phyloP scores from a whole-genome alignment of 495 filamentous ascomycete genomes.

The Terfezia claveryi region DNA sequence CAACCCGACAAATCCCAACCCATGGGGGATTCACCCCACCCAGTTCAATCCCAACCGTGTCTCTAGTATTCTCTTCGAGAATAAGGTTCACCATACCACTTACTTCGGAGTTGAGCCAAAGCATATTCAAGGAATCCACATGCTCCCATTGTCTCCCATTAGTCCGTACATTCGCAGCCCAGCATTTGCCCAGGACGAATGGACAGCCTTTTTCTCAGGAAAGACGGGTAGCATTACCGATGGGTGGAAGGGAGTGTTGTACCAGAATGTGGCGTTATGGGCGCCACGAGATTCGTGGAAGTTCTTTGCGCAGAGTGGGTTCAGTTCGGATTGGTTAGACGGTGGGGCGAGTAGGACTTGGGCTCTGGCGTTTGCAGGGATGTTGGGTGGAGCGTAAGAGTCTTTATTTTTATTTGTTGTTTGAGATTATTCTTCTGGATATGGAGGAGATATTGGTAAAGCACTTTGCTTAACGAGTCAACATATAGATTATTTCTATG shows the following conservation, averaged over 20 bases:
- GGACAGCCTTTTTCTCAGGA: slow-evolving; percentile 55
- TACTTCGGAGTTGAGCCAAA: slow-evolving; percentile 70
- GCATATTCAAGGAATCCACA: slow-evolving; percentile 89
- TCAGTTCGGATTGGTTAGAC: slow-evolving; percentile 55
- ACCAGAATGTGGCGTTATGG: slow-evolving; percentile 57
- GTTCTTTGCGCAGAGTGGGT: slow-evolving; percentile 47
- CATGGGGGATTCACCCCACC: slow-evolving; percentile 54
- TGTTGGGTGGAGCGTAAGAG: not conserved
- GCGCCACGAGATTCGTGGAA: slow-evolving; percentile 46
- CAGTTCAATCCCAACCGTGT: slow-evolving; percentile 69
- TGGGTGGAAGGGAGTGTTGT: slow-evolving; percentile 74
- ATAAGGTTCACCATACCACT: slow-evolving; percentile 86
- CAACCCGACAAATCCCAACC: slow-evolving; percentile 40
- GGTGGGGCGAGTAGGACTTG: slow-evolving; percentile 71
- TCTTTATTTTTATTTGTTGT: no score
- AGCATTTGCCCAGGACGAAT: slow-evolving; percentile 67
- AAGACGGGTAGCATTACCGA: slow-evolving; percentile 37
- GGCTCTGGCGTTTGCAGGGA: slow-evolving; percentile 64
- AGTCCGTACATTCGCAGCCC: slow-evolving; percentile 41
- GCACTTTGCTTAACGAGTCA: no score
- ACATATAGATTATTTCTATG: no score
- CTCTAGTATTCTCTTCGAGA: slow-evolving; percentile 87
- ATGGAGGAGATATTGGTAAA: no score
- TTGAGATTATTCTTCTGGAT: no score
- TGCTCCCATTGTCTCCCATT: slow-evolving; percentile 66